Evolutionary conservation across 257 asterid species (phyloP).

Genomic region (Dorcoceras hygrometricum): DNA sequence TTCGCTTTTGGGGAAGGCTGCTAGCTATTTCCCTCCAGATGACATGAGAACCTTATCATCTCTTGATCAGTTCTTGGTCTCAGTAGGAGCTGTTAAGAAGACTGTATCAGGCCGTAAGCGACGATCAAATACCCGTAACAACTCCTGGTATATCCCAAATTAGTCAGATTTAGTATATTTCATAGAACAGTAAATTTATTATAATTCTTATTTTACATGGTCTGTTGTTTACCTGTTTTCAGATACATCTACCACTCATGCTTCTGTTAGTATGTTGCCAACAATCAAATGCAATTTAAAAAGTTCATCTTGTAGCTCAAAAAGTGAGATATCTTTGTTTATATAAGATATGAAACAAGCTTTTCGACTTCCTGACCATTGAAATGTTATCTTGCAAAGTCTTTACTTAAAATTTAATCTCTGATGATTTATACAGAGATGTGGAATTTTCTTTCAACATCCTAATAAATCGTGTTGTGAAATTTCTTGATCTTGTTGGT

Average conservation of each 20-base stretch:
- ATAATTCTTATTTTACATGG: constrained; percentile 4
- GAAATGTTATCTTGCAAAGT: too few relatives aligned
- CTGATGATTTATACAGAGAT: too few relatives aligned
- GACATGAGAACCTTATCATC: constrained; percentile 95
- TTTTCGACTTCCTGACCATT: too few relatives aligned
- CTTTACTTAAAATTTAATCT: too few relatives aligned
- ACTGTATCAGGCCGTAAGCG: constrained; percentile 85
- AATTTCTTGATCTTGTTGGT: too few relatives aligned
- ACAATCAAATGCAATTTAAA: background rate
- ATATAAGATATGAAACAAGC: too few relatives aligned
- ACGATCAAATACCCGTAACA: constrained; percentile 24
- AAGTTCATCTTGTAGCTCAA: background rate
- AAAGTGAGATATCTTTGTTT: too few relatives aligned
- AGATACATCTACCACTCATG: background rate
- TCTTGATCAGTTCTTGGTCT: constrained; percentile 83
- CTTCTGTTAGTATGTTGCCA: background rate
- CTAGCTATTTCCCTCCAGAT: constrained; percentile 91
- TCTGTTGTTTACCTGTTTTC: background rate
- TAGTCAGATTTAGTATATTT: constrained; percentile 33
- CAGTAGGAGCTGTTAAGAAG: constrained; percentile 90
- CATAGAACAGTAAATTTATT: constrained; percentile 7
- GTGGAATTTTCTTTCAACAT: too few relatives aligned
- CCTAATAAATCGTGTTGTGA: too few relatives aligned
- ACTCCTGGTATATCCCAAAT: constrained; percentile 39
- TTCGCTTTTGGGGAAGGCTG: constrained; percentile 80